Evolutionary conservation across 1,284 basidiomycete species (phyloP), one percentile per base, ranked within the genome.

Genomic region (Rhodotorula mucilaginosa): DNA sequence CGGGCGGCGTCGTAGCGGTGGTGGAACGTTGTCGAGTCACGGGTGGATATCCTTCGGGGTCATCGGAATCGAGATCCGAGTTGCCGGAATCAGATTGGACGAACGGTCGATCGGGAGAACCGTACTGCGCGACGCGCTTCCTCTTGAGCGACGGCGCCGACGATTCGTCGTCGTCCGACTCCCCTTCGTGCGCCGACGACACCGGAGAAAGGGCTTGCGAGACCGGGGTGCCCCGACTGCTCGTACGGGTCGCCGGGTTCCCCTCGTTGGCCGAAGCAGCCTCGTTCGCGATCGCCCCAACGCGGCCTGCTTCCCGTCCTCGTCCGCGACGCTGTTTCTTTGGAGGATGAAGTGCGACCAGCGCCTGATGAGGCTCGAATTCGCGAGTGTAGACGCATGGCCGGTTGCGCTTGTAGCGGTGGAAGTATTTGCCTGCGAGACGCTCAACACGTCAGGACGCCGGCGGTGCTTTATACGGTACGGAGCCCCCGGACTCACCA

Each of bases 351-450:
- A 31, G 54, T 61, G 46, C 10, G 5, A 46, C 63, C 51, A 18
- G 34, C 16, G 56, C 34, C 19, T 44, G 58, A 58, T 79, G 78
- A 23, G 69, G 61, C 6, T 72, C 74, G 48, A 65, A 56, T 44
- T 79, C 77, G 0, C 88, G 83, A 72, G 88, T 90, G 78, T 92
- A 93, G 77, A 88, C 86, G 59, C 90, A 88, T 15, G 89, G 88
- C 26, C 89, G 69, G 64, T 85, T n/a, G 88, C 90, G 70, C 88
- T 83, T 74, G 83, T 91, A 90, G 68, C 90, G 83, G 81, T 92
- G 90, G 88, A 89, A 93, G 82, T 86, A 92, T 81, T 92, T 93
- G 72, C 90, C 90, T 92, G 56, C 44, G 31, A 23, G 5, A 7
- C 39, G 39, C 39, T 44, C 39, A 44, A 44, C 39, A 44, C 12